A percentile compares a stretch with the other conserved stretches of the same genome.
Conservation (phyloP, 345 rosid genomes). For the Moringa oleifera region DNA sequence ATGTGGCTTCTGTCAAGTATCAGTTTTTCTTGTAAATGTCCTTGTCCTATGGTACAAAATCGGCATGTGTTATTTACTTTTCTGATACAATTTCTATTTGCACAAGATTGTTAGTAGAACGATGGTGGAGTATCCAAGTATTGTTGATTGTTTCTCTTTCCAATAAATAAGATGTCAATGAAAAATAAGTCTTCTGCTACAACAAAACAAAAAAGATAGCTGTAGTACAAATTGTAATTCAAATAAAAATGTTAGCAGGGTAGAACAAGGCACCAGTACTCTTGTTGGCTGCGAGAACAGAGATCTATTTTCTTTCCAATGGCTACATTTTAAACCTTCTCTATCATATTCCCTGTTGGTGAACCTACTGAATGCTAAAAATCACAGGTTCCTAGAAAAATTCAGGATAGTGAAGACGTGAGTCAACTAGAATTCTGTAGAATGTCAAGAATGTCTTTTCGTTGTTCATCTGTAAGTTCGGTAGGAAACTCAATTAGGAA, state of each 20-base stretch:
- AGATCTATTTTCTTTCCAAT: neutral
- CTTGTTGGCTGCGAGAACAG: neutral
- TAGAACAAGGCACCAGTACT: neutral
- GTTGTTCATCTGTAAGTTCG: conserved; percentile 43
- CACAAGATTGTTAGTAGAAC: neutral
- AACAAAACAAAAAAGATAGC: too few relatives aligned
- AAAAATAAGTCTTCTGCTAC: too few relatives aligned
- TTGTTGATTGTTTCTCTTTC: too few relatives aligned
- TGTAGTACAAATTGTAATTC: too few relatives aligned
- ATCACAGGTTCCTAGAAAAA: too few relatives aligned
- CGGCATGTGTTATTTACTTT: neutral
- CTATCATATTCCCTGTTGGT: too few relatives aligned
- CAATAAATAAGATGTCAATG: too few relatives aligned
- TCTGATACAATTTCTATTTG: neutral
- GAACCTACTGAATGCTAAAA: too few relatives aligned
- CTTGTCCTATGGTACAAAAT: neutral
- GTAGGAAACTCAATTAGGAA: conserved; percentile 50
- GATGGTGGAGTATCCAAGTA: too few relatives aligned
- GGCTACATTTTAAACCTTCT: neutral
- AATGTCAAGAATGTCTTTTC: conserved; percentile 34
- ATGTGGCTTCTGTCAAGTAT: neutral
- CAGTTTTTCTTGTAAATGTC: conserved; percentile 1
- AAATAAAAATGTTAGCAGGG: neutral
- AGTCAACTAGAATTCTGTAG: conserved; percentile 41
- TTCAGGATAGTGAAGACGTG: too few relatives aligned